A percentile compares a stretch with the other conserved stretches of the same genome.
These are phyloP conservation scores for Neurospora crassa DNA, from an alignment of 2,329 filamentous ascomycete genomes.

Conservation along the genomic window DNA sequence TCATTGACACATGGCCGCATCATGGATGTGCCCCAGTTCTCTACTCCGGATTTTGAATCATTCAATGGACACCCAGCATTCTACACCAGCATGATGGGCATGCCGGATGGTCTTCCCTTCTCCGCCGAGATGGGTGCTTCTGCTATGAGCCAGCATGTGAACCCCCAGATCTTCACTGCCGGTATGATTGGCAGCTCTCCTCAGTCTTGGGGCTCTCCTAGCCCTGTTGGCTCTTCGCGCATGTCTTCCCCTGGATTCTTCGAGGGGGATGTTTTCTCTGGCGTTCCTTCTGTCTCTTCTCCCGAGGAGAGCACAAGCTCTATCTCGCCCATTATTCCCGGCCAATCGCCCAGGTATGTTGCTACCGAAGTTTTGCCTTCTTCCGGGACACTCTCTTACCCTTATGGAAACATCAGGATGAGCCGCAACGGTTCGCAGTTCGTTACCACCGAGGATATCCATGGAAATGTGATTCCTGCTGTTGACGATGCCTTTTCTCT, in stretches of 20 bases:
- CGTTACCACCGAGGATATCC: conserved; percentile 28
- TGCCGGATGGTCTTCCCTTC: conserved; percentile 35
- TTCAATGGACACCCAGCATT: conserved; percentile 29
- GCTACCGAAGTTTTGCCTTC: conserved; percentile 9
- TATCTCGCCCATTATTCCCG: conserved; percentile 35
- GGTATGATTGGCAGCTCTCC: conserved; percentile 40
- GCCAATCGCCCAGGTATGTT: conserved; percentile 46
- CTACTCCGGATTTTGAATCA: conserved; percentile 40
- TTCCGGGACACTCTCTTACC: conserved; percentile 23
- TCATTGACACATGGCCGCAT: conserved; percentile 28
- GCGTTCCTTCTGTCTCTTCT: conserved; percentile 28
- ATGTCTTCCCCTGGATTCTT: conserved; percentile 39
- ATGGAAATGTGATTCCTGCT: conserved; percentile 25
- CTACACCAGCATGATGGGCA: conserved; percentile 38
- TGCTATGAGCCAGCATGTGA: conserved; percentile 41
- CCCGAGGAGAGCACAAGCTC: conserved; percentile 38
- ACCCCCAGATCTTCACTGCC: conserved; percentile 46
- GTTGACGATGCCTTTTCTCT: conserved; percentile 26
- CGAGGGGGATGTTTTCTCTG: conserved; percentile 40
- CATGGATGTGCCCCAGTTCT: conserved; percentile 41
- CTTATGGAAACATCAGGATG: conserved; percentile 23
- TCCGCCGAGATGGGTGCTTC: conserved; percentile 28
- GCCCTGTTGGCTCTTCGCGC: conserved; percentile 38
- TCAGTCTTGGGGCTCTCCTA: conserved; percentile 43
- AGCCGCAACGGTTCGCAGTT: conserved; percentile 27